Conservation (phyloP, 208 protist genomes). For the Leishmania gerbilli region DNA sequence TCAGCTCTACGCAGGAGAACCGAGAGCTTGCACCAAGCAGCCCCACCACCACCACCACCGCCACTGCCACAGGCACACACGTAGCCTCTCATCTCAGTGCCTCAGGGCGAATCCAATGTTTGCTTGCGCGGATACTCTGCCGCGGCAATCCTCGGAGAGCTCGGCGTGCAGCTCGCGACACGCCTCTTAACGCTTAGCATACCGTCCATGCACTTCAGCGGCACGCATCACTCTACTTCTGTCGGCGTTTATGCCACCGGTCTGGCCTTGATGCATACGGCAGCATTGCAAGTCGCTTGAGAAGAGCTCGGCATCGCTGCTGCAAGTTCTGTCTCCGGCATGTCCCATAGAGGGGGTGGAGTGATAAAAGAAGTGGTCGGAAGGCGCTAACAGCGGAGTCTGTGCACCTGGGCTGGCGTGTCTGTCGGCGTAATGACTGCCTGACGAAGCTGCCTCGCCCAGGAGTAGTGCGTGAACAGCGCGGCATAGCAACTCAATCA, state of each 20-base stretch:
- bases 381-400: not conserved
- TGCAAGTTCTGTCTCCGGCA: not conserved
- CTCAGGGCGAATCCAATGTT: not conserved
- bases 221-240: not conserved
- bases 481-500: slow-evolving; percentile 42
- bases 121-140: slow-evolving; percentile 7
- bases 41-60: not conserved
- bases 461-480: slow-evolving; percentile 16
- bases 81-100: not conserved
- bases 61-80: not conserved
- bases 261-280: not conserved
- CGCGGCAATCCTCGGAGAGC: slow-evolving; percentile 8
- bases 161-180: slow-evolving; percentile 14
- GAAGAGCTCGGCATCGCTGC: not conserved
- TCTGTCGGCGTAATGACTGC: not conserved
- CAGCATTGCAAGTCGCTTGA: not conserved
- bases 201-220: not conserved
- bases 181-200: slow-evolving; percentile 3
- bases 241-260: not conserved
- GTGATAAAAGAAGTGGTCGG: not conserved
- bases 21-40: not conserved
- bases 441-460: not conserved
- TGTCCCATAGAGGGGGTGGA: not conserved
- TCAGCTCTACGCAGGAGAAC: not conserved
- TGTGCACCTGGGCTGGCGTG: not conserved